These are phyloP conservation scores for Exophiala dermatitidis DNA, from an alignment of 2,329 filamentous ascomycete genomes.

Conservation along the genomic window DNA sequence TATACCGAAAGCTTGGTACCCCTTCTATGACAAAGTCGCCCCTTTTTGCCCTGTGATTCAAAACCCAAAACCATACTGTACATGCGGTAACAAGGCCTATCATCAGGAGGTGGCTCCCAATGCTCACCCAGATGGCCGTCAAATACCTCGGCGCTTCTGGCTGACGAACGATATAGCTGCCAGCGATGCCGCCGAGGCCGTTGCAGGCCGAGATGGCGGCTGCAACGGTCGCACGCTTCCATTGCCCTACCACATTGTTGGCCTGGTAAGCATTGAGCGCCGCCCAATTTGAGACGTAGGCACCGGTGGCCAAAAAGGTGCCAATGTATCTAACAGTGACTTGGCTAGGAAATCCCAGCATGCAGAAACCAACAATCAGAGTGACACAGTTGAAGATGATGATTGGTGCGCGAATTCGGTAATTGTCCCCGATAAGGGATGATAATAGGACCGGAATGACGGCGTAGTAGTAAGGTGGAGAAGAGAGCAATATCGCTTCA, in stretches of 20 bases:
- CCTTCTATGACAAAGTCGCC: constrained; percentile 22
- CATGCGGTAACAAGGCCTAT: constrained; percentile 21
- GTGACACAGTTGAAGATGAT: constrained; percentile 59
- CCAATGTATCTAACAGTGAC: constrained; percentile 58
- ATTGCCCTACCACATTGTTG: constrained; percentile 58
- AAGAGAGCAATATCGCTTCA: constrained; percentile 54
- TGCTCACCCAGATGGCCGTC: constrained; percentile 61
- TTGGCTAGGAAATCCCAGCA: constrained; percentile 55
- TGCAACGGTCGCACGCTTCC: constrained; percentile 56
- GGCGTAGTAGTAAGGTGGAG: constrained; percentile 62
- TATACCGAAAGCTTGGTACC: constrained; percentile 24
- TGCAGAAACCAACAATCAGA: constrained; percentile 56
- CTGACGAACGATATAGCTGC: constrained; percentile 58
- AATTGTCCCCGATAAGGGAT: constrained; percentile 55
- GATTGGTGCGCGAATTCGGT: constrained; percentile 53
- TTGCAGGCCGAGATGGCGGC: constrained; percentile 56
- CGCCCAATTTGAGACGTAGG: constrained; percentile 63
- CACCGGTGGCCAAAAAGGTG: constrained; percentile 59
- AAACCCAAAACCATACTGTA: constrained; percentile 23
- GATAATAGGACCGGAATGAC: constrained; percentile 58
- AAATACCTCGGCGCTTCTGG: constrained; percentile 56
- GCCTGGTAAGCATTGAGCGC: constrained; percentile 57
- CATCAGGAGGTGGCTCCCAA: constrained; percentile 39
- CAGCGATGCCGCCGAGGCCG: constrained; percentile 57
- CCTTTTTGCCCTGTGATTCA: constrained; percentile 17